Evolutionary conservation across 306 rosid genomes (phyloP).

Genomic region (Heteromeles arbutifolia): DNA sequence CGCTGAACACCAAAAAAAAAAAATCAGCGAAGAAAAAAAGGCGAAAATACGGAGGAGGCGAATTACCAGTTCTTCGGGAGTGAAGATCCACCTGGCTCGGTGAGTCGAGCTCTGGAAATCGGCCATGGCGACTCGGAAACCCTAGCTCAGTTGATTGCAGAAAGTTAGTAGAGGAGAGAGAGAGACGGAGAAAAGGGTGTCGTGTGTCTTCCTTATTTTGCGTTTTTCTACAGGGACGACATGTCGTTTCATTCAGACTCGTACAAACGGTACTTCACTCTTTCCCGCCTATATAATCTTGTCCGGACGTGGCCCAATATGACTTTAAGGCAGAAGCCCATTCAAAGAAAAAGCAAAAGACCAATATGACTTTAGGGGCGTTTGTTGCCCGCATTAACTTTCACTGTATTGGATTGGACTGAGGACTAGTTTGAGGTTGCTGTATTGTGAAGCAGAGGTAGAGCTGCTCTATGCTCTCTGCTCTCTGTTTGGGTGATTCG

Average conservation of each 20-base stretch:
- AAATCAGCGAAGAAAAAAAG: neutral
- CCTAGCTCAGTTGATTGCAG: constrained; percentile 7
- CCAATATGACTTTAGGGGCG: too few species aligned
- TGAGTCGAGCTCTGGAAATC: constrained; percentile 88
- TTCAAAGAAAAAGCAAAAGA: too few species aligned
- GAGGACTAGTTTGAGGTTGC: too few species aligned
- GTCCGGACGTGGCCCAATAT: neutral
- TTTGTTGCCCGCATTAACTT: too few species aligned
- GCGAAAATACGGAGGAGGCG: neutral
- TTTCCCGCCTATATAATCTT: neutral
- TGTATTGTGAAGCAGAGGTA: too few species aligned
- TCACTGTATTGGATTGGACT: too few species aligned
- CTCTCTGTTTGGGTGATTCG: too few species aligned
- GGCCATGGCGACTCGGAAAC: constrained; percentile 54
- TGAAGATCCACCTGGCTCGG: constrained; percentile 76
- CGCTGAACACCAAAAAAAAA: neutral
- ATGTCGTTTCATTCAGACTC: neutral
- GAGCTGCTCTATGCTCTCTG: too few species aligned
- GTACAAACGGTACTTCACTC: neutral
- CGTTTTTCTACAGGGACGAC: neutral
- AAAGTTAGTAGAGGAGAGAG: neutral
- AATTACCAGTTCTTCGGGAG: constrained; percentile 66
- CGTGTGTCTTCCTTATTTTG: too few species aligned
- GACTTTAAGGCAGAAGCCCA: neutral
- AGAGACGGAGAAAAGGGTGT: neutral